Conservation (phyloP, 2,329 filamentous ascomycete species). For the Parastagonospora nodorum region DNA sequence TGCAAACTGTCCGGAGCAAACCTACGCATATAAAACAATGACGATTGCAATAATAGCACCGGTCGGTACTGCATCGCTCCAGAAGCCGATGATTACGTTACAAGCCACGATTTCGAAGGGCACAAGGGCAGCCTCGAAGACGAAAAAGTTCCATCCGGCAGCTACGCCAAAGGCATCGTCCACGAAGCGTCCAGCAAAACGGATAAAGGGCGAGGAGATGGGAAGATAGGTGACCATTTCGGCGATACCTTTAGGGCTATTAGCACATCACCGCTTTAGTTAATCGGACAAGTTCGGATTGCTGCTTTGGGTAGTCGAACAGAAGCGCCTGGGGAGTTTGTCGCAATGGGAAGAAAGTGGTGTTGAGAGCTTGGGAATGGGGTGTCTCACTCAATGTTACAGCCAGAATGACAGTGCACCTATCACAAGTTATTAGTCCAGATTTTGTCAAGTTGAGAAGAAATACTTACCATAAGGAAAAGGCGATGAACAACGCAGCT, state of each 20-base stretch:
- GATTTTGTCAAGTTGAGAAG: background rate
- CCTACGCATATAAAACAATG: slow-evolving; percentile 63
- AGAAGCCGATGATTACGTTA: slow-evolving; percentile 49
- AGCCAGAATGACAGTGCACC: slow-evolving; percentile 50
- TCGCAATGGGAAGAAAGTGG: slow-evolving; percentile 26
- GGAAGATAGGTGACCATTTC: slow-evolving; percentile 80
- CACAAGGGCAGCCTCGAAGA: slow-evolving; percentile 70
- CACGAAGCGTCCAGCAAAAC: slow-evolving; percentile 75
- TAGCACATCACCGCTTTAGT: slow-evolving; percentile 17
- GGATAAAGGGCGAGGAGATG: slow-evolving; percentile 78
- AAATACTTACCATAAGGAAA: slow-evolving; percentile 49
- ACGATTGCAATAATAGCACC: slow-evolving; percentile 66
- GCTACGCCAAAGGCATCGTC: slow-evolving; percentile 77
- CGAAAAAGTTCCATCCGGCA: slow-evolving; percentile 75
- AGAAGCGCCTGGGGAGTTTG: slow-evolving; percentile 19
- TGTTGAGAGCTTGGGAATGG: slow-evolving; percentile 20
- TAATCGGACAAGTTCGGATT: background rate
- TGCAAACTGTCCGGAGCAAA: background rate
- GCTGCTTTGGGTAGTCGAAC: slow-evolving; percentile 15
- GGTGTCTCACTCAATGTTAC: slow-evolving; percentile 47
- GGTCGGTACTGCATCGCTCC: slow-evolving; percentile 62
- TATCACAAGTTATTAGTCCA: slow-evolving; percentile 19
- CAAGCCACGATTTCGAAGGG: slow-evolving; percentile 67
- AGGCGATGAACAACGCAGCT: slow-evolving; percentile 53
- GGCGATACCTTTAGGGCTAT: slow-evolving; percentile 56